Evolutionary conservation across 2,329 filamentous ascomycete genomes (phyloP).

Genomic region (Diaporthe helianthi): DNA sequence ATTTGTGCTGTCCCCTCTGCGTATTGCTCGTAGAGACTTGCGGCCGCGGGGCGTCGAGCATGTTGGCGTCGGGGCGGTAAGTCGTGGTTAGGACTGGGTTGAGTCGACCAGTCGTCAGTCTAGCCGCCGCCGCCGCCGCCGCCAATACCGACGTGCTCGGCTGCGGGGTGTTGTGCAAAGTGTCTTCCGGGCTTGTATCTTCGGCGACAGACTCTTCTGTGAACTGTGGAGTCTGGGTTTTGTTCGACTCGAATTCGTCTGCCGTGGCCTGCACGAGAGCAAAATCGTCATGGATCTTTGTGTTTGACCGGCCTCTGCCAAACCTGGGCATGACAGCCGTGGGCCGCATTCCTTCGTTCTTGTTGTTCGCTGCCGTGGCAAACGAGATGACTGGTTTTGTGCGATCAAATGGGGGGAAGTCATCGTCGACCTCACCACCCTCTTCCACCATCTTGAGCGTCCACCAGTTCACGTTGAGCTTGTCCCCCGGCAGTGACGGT

Average conservation of each 20-base stretch:
- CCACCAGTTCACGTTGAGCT: slow-evolving; percentile 82
- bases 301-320: slow-evolving; percentile 68
- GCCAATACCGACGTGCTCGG: slow-evolving; percentile 45
- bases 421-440: slow-evolving; percentile 83
- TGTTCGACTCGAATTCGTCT: slow-evolving; percentile 73
- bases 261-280: slow-evolving; percentile 76
- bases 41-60: slow-evolving; percentile 64
- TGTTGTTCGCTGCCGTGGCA: slow-evolving; percentile 35
- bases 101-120: slow-evolving; percentile 41
- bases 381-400: slow-evolving; percentile 79
- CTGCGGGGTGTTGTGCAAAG: slow-evolving; percentile 57
- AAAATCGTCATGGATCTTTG: slow-evolving; percentile 83
- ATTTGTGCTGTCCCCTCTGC: slow-evolving; percentile 70
- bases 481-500: slow-evolving; percentile 68
- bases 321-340: slow-evolving; percentile 66
- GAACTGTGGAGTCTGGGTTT: slow-evolving; percentile 71
- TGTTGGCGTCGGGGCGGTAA: slow-evolving; percentile 59
- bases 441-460: slow-evolving; percentile 84
- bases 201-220: slow-evolving; percentile 57
- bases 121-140: slow-evolving; percentile 33
- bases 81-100: slow-evolving; percentile 70
- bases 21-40: slow-evolving; percentile 52
- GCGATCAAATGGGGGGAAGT: slow-evolving; percentile 80
- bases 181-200: slow-evolving; percentile 49
- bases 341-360: slow-evolving; percentile 32